phyloP scores from a whole-genome alignment of 2,329 filamentous ascomycete genomes.

The Neopestalotiopsis clavispora region DNA sequence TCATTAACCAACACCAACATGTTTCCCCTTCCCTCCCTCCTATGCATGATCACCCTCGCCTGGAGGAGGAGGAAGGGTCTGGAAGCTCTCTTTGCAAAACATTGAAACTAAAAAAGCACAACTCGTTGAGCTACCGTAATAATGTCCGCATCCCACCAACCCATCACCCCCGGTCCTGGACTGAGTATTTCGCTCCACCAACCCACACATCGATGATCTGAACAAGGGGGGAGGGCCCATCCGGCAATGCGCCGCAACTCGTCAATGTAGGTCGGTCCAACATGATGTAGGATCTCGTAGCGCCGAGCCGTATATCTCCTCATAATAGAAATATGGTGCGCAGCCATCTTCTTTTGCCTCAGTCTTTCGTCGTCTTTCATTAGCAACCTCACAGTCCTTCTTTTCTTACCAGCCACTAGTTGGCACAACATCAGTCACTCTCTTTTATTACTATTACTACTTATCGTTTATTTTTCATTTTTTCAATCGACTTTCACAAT shows the following conservation, averaged over 20 bases:
- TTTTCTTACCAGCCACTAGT: not conserved
- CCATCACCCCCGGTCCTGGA: not conserved
- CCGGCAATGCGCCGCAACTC: constrained; percentile 6
- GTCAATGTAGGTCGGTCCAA: not conserved
- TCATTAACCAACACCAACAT: not conserved
- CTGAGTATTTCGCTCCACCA: not conserved
- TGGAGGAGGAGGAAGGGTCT: too few species aligned
- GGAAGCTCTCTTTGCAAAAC: not conserved
- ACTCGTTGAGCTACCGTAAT: not conserved
- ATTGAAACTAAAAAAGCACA: not conserved
- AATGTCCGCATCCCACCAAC: not conserved
- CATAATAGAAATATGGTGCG: not conserved
- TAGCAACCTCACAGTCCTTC: constrained; percentile 1
- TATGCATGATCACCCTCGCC: too few species aligned
- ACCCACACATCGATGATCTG: constrained; percentile 2
- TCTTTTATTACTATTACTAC: not conserved
- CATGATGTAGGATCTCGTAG: not conserved
- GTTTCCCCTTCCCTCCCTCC: too few species aligned
- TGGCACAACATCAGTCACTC: constrained; percentile 2
- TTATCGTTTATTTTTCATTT: not conserved
- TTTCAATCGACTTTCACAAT: constrained; percentile 3
- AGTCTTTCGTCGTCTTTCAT: not conserved
- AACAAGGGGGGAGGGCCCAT: not conserved
- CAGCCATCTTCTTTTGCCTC: not conserved
- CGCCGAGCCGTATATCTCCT: not conserved